A percentile compares a stretch with the other conserved stretches of the same genome.
These are phyloP conservation scores for Dovyalis caffra DNA, from an alignment of 345 rosid genomes.

Conservation along the genomic window DNA sequence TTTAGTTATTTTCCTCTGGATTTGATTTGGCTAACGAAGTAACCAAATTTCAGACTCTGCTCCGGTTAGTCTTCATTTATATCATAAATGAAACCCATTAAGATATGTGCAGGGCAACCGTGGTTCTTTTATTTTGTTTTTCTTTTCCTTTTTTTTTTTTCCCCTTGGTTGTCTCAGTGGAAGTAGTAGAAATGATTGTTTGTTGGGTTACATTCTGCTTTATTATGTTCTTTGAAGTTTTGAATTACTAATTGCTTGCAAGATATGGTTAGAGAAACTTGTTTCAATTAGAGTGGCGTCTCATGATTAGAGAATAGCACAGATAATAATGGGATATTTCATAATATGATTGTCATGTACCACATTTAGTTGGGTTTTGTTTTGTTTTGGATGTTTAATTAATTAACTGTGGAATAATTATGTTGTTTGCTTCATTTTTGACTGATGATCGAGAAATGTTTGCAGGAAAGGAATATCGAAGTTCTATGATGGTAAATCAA, in stretches of 20 bases:
- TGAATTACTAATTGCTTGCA: not conserved
- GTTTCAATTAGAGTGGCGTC: not conserved
- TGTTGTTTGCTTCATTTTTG: not conserved
- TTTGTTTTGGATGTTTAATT: not conserved
- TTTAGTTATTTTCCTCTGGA: not conserved
- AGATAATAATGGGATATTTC: not conserved
- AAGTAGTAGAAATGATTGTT: not conserved
- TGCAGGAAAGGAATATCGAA: conserved; percentile 81
- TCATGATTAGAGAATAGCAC: not conserved
- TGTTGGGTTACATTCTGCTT: not conserved
- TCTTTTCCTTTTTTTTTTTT: not conserved
- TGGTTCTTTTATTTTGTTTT: too few species aligned
- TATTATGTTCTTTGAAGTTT: not conserved
- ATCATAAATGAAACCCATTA: not conserved
- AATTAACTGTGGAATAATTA: not conserved
- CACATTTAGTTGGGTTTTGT: not conserved
- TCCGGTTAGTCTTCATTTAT: not conserved
- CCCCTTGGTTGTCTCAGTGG: not conserved
- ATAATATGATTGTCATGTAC: not conserved
- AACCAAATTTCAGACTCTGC: not conserved
- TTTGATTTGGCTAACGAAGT: not conserved
- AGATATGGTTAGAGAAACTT: not conserved
- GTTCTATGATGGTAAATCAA: conserved; percentile 80
- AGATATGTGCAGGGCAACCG: not conserved
- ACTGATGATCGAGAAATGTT: conserved; percentile 5